phyloP scores from a whole-genome alignment of 176 grass and related monocot genomes.

The Oryza punctata region DNA sequence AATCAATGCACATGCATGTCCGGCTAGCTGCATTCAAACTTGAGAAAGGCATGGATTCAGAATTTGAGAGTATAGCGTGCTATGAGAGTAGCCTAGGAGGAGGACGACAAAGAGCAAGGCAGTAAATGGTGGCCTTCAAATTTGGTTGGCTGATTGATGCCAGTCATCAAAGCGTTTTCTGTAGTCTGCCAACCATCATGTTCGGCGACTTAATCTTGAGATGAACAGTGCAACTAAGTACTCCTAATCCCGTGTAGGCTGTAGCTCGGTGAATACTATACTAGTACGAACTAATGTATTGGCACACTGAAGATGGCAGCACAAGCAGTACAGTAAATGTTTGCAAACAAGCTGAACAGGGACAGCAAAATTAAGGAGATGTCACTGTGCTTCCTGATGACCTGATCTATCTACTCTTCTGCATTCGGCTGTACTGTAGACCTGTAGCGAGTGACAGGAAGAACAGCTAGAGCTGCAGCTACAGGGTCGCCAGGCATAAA shows the following conservation, averaged over 20 bases:
- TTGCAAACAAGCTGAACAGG: neutral
- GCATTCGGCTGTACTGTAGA: neutral
- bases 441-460: neutral
- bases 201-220: neutral
- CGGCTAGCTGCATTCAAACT: no score
- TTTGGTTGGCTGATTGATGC: neutral
- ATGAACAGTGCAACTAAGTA: no score
- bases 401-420: neutral
- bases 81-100: no score
- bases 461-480: neutral
- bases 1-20: neutral
- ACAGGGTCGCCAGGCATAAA: neutral
- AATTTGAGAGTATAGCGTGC: neutral
- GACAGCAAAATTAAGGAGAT: neutral
- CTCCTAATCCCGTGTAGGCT: neutral
- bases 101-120: neutral
- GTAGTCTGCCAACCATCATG: neutral
- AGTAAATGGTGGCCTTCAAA: constrained; percentile 32
- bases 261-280: neutral
- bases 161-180: constrained; percentile 21
- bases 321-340: neutral
- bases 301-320: neutral
- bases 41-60: no score
- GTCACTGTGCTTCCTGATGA: neutral
- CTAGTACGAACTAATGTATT: neutral